Base-by-base conservation (phyloP, 495 filamentous ascomycete species). In the Gamarada debralockiae region DNA sequence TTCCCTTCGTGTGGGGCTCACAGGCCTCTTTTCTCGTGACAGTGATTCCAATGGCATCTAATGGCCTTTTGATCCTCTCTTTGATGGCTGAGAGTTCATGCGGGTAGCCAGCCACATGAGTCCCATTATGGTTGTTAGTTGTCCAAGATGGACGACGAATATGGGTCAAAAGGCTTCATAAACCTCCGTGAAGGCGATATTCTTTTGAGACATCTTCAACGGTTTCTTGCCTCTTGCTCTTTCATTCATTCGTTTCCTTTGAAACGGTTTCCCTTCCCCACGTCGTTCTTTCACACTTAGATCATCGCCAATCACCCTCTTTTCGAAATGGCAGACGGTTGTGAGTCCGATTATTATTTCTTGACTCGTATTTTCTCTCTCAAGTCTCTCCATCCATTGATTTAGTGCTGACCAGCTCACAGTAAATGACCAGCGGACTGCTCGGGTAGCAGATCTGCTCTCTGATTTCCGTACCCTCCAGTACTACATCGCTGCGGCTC, bases 391-490 rank as follows among this genome's bases (percentile, higher is more conserved):
- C 54, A 37, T 62, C 62, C 46, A 66, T 69, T 66, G 62, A 62
- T 57, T 57, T 62, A 65, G 62, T 49, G 17, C 55, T 60, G 43
- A 62, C 39, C 31, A 8, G 34, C 65, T 7, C n/a, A 20, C 47
- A 96, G 90, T 95, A 55, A 95, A 96, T 70, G 81, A 90, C 59
- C 85, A 84, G 61, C 86, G 90, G 65, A 84, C 86, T 53, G 74
- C 83, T 62, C 84, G 91, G 65, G 81, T 96, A 64, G 82, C 86
- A 64, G 87, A 95, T 67, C 74, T 95, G 53, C 86, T 95, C 60
- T 78, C 79, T 61, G 90, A 95, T 71, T 96, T 90, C 73, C 84
- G 86, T 53, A 86, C 80, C 49, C 78, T 95, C 2, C 86, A 95
- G 61, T 74, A 84, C 63, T 88, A 87, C 66, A 92, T 95, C 67